phyloP scores from a whole-genome alignment of 805 yeast genomes.

The Saturnispora kantuleensis region DNA sequence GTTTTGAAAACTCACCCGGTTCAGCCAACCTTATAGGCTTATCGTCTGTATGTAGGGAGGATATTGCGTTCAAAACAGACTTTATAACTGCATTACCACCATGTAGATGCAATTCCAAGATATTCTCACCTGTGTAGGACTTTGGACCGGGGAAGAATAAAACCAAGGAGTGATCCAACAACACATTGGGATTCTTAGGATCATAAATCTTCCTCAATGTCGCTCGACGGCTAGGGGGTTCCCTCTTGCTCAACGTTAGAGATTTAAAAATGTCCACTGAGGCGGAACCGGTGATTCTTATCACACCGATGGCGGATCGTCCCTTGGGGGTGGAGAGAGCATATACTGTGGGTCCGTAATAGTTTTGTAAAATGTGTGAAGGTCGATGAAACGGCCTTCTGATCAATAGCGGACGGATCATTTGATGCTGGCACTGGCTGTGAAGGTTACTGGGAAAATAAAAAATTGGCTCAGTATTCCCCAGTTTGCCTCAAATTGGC shows the following conservation, averaged over 20 bases:
- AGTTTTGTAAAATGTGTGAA: not conserved
- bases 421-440: too few relatives aligned
- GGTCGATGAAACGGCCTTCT: not conserved
- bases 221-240: slow-evolving; percentile 45
- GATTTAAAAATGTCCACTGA: slow-evolving; percentile 34
- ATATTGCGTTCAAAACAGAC: slow-evolving; percentile 57
- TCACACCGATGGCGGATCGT: slow-evolving; percentile 77
- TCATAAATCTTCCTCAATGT: slow-evolving; percentile 45
- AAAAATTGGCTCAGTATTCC: not conserved
- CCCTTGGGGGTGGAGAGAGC: slow-evolving; percentile 83
- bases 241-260: slow-evolving; percentile 32
- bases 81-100: slow-evolving; percentile 84
- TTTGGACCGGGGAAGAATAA: slow-evolving; percentile 61
- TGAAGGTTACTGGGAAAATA: not conserved
- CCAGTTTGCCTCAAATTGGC: too few relatives aligned
- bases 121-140: slow-evolving; percentile 89
- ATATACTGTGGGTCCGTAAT: slow-evolving; percentile 57
- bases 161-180: slow-evolving; percentile 72
- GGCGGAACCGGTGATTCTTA: slow-evolving; percentile 72
- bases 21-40: slow-evolving; percentile 68
- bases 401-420: too few relatives aligned
- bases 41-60: slow-evolving; percentile 37
- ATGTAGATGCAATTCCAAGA: slow-evolving; percentile 82
- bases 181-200: slow-evolving; percentile 12
- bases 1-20: slow-evolving; percentile 82